A percentile compares a stretch with the other conserved stretches of the same genome.
Evolutionary conservation across 768 basidiomycete genomes (phyloP).

Genomic region (Tubosaeta sp.): DNA sequence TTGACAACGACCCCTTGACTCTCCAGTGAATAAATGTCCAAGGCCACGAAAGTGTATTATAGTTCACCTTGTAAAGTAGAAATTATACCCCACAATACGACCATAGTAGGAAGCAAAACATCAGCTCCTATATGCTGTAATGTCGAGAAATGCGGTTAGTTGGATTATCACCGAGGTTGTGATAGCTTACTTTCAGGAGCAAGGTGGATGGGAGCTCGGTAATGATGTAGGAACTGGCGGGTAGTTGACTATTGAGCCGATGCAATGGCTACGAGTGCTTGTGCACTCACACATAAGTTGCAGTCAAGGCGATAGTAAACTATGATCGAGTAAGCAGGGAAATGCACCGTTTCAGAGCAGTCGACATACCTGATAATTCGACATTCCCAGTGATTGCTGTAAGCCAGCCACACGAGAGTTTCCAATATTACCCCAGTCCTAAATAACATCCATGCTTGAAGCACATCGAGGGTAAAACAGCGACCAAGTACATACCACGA

Average conservation of each 20-base stretch:
- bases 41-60: not conserved
- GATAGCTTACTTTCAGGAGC: constrained; percentile 44
- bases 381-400: constrained; percentile 41
- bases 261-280: not conserved
- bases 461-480: constrained; percentile 14
- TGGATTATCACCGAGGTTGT: not conserved
- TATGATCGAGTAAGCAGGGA: constrained; percentile 2
- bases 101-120: constrained; percentile 55
- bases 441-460: not conserved
- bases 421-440: constrained; percentile 45
- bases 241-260: not conserved
- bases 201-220: constrained; percentile 60
- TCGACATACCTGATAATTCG: constrained; percentile 24
- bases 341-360: no score
- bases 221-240: constrained; percentile 42
- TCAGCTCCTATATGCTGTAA: constrained; percentile 44
- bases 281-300: constrained; percentile 21
- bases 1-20: constrained; percentile 41
- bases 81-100: constrained; percentile 61
- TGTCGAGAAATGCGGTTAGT: not conserved
- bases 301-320: constrained; percentile 33
- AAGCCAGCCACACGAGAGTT: constrained; percentile 64
- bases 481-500: constrained; percentile 14
- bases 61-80: constrained; percentile 52
- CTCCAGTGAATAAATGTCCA: not conserved